A percentile compares a stretch with the other conserved stretches of the same genome.
These are phyloP conservation scores for Aspergillus ibericus DNA, from an alignment of 2,329 filamentous ascomycete species.

Conservation along the genomic window DNA sequence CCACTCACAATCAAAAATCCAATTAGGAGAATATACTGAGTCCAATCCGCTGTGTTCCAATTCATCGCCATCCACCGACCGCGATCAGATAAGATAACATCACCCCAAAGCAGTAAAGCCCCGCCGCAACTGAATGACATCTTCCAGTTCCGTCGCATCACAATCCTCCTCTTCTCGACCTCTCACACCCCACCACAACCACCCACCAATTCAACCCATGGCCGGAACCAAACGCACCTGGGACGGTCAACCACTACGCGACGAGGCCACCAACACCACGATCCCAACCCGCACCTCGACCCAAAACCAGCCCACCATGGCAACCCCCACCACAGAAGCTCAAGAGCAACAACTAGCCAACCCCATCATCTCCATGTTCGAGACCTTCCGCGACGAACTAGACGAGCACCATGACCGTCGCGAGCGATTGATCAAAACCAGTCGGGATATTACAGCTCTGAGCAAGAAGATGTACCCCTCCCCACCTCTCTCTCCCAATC, in stretches of 20 bases:
- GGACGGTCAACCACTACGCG: slow-evolving; percentile 35
- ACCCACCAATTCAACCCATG: slow-evolving; percentile 13
- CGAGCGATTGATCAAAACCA: slow-evolving; percentile 86
- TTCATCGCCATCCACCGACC: neutral
- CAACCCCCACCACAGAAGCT: too few relatives aligned
- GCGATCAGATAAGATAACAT: slow-evolving; percentile 13
- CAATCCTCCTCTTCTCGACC: neutral
- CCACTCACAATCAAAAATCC: too few relatives aligned
- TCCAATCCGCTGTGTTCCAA: too few relatives aligned
- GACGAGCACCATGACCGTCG: slow-evolving; percentile 93
- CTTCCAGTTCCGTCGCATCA: slow-evolving; percentile 2
- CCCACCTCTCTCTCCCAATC: neutral
- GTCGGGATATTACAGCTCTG: slow-evolving; percentile 84
- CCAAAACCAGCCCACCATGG: neutral
- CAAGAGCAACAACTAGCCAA: neutral
- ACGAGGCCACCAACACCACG: slow-evolving; percentile 9
- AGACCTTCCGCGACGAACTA: slow-evolving; percentile 78
- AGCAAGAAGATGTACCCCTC: slow-evolving; percentile 89
- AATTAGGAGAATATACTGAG: too few relatives aligned
- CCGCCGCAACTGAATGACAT: slow-evolving; percentile 13
- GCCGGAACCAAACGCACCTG: slow-evolving; percentile 42
- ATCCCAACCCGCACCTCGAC: slow-evolving; percentile 11
- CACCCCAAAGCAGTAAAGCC: slow-evolving; percentile 10
- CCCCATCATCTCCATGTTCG: slow-evolving; percentile 68
- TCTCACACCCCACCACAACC: neutral